Evolutionary conservation across 352 stramenopile genomes (phyloP), one percentile per base, ranked within the genome.

Genomic region (Pythium phragmitis): DNA sequence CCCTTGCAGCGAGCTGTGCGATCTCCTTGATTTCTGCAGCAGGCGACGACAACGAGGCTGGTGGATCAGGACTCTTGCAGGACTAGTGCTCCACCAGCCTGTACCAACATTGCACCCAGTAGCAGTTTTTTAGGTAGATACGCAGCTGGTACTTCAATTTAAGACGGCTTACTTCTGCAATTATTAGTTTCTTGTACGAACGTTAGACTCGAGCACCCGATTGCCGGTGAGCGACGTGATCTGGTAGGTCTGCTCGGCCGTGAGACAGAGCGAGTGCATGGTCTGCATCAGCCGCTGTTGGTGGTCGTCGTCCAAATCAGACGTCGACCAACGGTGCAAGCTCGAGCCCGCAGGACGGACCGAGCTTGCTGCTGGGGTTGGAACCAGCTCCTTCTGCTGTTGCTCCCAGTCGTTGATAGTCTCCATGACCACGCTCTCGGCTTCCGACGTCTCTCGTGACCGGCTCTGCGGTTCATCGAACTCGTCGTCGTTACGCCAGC

Each of bases 341-440:
- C 37, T 42, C 37, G 37, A 17, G 37, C 0, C 37, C 37, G 37
- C 14, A 12, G 37, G 37, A 12, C 37, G 37, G 26, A 30, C 26
- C 37, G 37, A 42, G 37, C 37, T 42, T 16, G 37, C 37, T 42
- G 26, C 26, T 30, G 26, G 26, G 26, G 4, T 30, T 30, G 26
- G 3, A 30, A 30, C 4, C 26, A 30, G 26, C 26, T 30, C 26
- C 26, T 30, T 30, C 19, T 48, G 16, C n/a, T 21, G 37, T 13
- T 53, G 34, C 7, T 39, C 55, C 42, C 42, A 61, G n/a, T 53
- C 55, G 1, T 61, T 42, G n/a, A 61, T 53, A 30, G 55, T 61
- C 55, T 61, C 56, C 19, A 55, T 19, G 11, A 49, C 13, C 30
- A 49, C 8, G 16, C 28, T 39, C 14, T 55, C 56, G 11, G 56